Percentiles rank a stretch among this genome's conserved stretches.
phyloP scores from a whole-genome alignment of 768 basidiomycete species.

The Gloeophyllum trabeum region DNA sequence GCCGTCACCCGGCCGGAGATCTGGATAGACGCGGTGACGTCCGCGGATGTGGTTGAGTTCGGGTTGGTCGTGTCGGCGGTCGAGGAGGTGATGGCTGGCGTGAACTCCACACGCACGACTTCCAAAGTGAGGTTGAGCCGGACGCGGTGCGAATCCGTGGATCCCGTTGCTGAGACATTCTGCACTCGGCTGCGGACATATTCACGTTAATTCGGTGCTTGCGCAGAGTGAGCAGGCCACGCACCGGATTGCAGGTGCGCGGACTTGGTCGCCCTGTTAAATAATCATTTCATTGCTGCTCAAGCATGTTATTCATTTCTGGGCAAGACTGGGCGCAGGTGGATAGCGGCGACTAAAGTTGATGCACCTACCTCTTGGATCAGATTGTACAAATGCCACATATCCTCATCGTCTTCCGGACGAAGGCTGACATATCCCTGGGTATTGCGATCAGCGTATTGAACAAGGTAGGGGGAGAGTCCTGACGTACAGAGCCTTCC shows the following conservation, averaged over 20 bases:
- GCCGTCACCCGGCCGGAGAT: conserved; percentile 77
- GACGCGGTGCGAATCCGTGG: conserved; percentile 84
- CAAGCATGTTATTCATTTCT: no score
- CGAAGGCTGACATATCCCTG: conserved; percentile 91
- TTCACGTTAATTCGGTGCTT: neutral
- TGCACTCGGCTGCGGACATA: conserved; percentile 58
- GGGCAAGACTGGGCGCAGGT: no score
- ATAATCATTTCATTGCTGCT: no score
- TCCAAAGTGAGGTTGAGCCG: conserved; percentile 75
- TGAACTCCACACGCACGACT: conserved; percentile 74
- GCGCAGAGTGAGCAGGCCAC: conserved; percentile 12
- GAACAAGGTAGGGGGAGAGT: conserved; percentile 8
- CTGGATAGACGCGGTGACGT: conserved; percentile 52
- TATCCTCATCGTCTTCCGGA: conserved; percentile 97
- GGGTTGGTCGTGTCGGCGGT: conserved; percentile 24
- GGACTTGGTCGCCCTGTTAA: conserved; percentile 63
- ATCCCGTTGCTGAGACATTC: conserved; percentile 85
- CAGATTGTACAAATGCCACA: conserved; percentile 99
- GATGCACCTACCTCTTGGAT: conserved; percentile 54
- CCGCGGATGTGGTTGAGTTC: conserved; percentile 16
- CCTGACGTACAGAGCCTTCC: conserved; percentile 54
- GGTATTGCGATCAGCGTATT: conserved; percentile 13
- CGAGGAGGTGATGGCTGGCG: conserved; percentile 48
- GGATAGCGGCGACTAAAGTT: no score
- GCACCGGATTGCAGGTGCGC: conserved; percentile 77